A percentile compares a stretch with the other conserved stretches of the same genome.
phyloP scores from a whole-genome alignment of 805 yeast species.

The Kodamaea jinghongensis region DNA sequence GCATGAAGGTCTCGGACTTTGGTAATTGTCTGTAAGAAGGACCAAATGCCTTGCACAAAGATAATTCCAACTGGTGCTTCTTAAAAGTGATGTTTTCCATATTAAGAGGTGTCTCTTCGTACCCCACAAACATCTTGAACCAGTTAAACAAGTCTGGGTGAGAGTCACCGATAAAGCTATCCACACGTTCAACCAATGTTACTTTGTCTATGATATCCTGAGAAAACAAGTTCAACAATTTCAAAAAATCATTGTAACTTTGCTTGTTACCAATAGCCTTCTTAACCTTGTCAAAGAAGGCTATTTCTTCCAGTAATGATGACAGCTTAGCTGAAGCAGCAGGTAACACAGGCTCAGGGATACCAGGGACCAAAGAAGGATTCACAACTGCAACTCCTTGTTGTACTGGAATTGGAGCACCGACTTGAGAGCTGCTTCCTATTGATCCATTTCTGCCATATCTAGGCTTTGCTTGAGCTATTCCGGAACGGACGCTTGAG shows the following conservation, averaged over 20 bases:
- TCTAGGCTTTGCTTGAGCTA: slow-evolving; percentile 20
- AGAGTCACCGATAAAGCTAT: slow-evolving; percentile 75
- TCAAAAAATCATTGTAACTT: slow-evolving; percentile 87
- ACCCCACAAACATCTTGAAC: slow-evolving; percentile 92
- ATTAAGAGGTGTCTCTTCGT: slow-evolving; percentile 75
- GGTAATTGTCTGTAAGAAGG: slow-evolving; percentile 93
- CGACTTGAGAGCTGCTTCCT: slow-evolving; percentile 1
- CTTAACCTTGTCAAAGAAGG: slow-evolving; percentile 89
- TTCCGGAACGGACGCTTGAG: slow-evolving; percentile 44
- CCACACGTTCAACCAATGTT: slow-evolving; percentile 79
- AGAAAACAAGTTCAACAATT: slow-evolving; percentile 80
- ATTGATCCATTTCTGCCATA: slow-evolving; percentile 6
- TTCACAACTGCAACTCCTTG: slow-evolving; percentile 5
- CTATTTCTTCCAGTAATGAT: slow-evolving; percentile 76
- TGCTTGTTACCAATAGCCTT: slow-evolving; percentile 85
- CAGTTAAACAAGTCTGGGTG: slow-evolving; percentile 78
- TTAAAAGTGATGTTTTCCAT: slow-evolving; percentile 86
- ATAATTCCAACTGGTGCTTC: slow-evolving; percentile 86
- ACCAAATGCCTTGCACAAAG: slow-evolving; percentile 90
- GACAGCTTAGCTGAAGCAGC: slow-evolving; percentile 46
- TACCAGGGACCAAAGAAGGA: slow-evolving; percentile 78
- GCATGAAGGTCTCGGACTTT: slow-evolving; percentile 91
- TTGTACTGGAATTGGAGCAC: slow-evolving; percentile 2
- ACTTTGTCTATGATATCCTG: slow-evolving; percentile 86
- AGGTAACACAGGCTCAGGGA: slow-evolving; percentile 76